Evolutionary conservation across 2,329 filamentous ascomycete species (phyloP), one percentile per base, ranked within the genome.

Genomic region (Microcyclosporella mali): DNA sequence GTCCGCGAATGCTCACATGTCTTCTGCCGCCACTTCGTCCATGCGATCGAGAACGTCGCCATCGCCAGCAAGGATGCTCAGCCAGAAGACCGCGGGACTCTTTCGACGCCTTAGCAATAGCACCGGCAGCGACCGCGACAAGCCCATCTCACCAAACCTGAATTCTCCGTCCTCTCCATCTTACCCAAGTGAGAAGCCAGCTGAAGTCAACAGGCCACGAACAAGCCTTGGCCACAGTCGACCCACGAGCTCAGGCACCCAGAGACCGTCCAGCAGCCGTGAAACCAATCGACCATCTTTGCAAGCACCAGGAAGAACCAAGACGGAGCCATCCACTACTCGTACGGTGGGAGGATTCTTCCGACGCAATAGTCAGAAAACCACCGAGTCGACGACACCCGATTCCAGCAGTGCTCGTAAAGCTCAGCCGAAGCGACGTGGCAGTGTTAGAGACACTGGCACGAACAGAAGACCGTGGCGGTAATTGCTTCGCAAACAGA

Each of bases 41-140:
- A 17, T 40, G 1, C 46, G 46, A 11, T 46, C 49, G n/a, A 45
- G 47, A 3, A 43, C 46, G 11, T 56, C 55, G 9, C 38, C 53
- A 6, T 57, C 57, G 15, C 57, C 58, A 30, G 55, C 45, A 12
- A 47, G 50, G 15, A 52, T 51, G 10, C 42, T 61, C 3, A 45
- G 50, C 27, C 60, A 63, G 40, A 57, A 53, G 39, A 59, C 58
- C 10, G 58, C 58, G 28, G 50, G 46, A 25, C 50, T 64, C 37
- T 56, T 64, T 47, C 52, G 61, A 28, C 60, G 61, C 16, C 52
- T 60, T 43, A 61, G 54, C 42, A 59, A 55, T 41, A 57, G 50
- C 16, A 44, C 52, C 19, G 33, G 43, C 17, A 40, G 46, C n/a
- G 46, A 49, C 16, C 43, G 39, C 31, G 52, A 53, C 17, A 41